Evolutionary conservation across 2,329 filamentous ascomycete species (phyloP), one percentile per base, ranked within the genome.

Genomic region (Ascochyta rabiei): DNA sequence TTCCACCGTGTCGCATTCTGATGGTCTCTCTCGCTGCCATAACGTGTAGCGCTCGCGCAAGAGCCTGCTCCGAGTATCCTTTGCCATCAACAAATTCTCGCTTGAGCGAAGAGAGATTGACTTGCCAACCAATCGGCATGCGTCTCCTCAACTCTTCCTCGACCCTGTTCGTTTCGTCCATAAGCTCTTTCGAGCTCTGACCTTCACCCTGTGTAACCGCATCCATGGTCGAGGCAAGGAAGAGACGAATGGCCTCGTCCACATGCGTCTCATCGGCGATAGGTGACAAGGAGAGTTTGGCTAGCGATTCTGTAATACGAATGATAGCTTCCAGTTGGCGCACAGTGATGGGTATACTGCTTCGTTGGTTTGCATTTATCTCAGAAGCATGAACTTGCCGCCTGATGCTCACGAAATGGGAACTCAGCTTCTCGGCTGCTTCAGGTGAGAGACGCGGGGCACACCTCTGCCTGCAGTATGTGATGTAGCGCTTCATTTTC

Each of bases 141-240:
- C 93, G 84, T 53, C 91, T 85, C 77, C 91, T 88, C 46, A 99
- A 80, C 79, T 98, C 95, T 15, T 91, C 86, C 77, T 98, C 95
- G 5, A 98, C 85, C 66, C 91, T 91, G 62, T 83, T 82, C 6
- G 91, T 90, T 74, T 98, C 95, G 45, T 96, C 91, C 76, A 96
- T 93, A 51, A 98, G 80, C 76, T 98, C 93, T 59, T 91, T 89
- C 69, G 88, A 92, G 33, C 90, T 91, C 30, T 76, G 75, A 60
- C 88, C 90, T 63, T 89, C 88, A 56, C 93, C 93, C 68, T 96
- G 91, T 56, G 91, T 93, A 52, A 98, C 92, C 7, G 95, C 95
- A 70, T 99, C 93, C 95, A 99, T 98, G 53, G 95, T 99, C 3
- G 89, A 93, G 62, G 93, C 95, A 26, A 99, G 81, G 87, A 99